A percentile compares a stretch with the other conserved stretches of the same genome.
phyloP scores from a whole-genome alignment of 148 eudicot genomes.

The Vaccinium darrowii region DNA sequence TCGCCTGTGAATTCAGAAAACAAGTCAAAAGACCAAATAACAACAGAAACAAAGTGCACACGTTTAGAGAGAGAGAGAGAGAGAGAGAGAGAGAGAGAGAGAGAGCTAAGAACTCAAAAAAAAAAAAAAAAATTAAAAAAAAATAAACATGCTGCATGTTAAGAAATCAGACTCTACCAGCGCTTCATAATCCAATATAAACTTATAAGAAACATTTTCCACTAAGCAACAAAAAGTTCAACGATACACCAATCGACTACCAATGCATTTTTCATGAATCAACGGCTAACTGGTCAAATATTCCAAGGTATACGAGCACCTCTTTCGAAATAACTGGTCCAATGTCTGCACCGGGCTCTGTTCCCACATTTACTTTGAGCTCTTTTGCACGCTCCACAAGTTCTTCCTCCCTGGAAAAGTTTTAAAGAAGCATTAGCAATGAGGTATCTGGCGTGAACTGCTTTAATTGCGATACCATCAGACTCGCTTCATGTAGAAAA shows the following conservation, averaged over 20 bases:
- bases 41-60: neutral
- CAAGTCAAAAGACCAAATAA: neutral
- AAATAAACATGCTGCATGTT: neutral
- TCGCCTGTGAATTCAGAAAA: conserved; percentile 42
- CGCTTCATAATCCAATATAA: neutral
- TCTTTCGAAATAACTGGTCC: conserved; percentile 65
- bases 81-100: neutral
- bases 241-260: neutral
- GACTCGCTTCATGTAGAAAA: neutral
- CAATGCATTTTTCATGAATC: neutral
- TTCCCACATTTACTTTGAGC: conserved; percentile 64
- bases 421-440: neutral
- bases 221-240: neutral
- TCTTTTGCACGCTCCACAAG: conserved; percentile 48
- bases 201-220: neutral
- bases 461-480: neutral
- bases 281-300: neutral
- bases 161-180: neutral
- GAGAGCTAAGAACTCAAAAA: neutral
- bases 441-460: neutral
- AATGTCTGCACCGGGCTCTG: conserved; percentile 56
- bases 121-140: neutral
- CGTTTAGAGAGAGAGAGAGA: neutral
- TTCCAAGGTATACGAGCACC: conserved; percentile 26
- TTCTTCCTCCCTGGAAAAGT: conserved; percentile 50